These are phyloP conservation scores for Cicer chorassanicum DNA, from an alignment of 306 rosid species.

Conservation along the genomic window DNA sequence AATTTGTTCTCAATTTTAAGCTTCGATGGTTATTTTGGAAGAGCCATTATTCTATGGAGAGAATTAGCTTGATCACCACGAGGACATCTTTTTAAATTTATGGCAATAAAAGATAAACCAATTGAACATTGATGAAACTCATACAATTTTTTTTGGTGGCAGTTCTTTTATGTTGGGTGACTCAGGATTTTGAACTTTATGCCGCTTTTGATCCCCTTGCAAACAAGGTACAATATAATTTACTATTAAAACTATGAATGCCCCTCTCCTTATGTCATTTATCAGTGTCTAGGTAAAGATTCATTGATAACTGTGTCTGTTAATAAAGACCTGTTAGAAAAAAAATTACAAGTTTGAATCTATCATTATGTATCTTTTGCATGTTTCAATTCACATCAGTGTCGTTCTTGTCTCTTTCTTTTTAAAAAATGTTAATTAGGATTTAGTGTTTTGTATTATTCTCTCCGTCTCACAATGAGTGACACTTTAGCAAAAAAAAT, in stretches of 20 bases:
- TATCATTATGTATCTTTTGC: not conserved
- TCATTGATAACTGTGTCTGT: constrained; percentile 22
- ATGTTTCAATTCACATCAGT: constrained; percentile 10
- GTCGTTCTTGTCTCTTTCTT: not conserved
- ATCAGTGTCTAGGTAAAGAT: constrained; percentile 14
- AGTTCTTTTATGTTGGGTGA: constrained; percentile 98
- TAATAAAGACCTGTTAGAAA: constrained; percentile 7
- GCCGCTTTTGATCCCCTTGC: constrained; percentile 99
- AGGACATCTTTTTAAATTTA: constrained; percentile 9
- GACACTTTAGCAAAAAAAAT: too few species aligned
- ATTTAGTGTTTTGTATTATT: not conserved
- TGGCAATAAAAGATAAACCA: constrained; percentile 18
- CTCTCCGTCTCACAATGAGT: too few species aligned
- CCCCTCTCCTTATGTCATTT: constrained; percentile 6
- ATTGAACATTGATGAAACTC: constrained; percentile 40
- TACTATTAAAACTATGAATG: not conserved
- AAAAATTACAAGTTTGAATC: constrained; percentile 26
- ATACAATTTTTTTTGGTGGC: constrained; percentile 43
- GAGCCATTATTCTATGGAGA: constrained; percentile 8
- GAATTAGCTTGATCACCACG: constrained; percentile 7
- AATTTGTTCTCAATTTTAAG: constrained; percentile 19
- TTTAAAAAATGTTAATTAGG: not conserved
- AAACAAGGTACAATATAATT: constrained; percentile 68
- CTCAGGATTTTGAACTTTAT: constrained; percentile 97
- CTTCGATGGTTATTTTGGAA: constrained; percentile 15